A percentile compares a stretch with the other conserved stretches of the same genome.
These are phyloP conservation scores for Coemansia sp. DNA, from an alignment of 192 early-diverging fungal species.

Conservation along the genomic window DNA sequence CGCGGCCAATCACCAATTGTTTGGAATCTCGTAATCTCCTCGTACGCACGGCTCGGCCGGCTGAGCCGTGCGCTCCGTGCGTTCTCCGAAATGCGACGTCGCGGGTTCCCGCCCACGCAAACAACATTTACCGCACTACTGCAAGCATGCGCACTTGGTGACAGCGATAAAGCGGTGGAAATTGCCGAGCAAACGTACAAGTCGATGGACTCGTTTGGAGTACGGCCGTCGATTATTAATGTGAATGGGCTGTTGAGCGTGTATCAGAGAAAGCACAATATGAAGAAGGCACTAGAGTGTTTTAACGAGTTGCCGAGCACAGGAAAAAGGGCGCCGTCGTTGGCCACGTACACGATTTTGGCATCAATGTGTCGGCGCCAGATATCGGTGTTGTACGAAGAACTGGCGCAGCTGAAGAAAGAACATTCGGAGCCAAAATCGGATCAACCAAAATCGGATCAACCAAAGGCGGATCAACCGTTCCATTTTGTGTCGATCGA, in stretches of 20 bases:
- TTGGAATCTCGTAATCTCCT: constrained; percentile 53
- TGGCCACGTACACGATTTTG: constrained; percentile 46
- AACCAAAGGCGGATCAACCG: too few species aligned
- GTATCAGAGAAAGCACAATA: constrained; percentile 40
- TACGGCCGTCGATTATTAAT: constrained; percentile 34
- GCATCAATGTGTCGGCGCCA: constrained; percentile 38
- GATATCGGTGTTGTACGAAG: constrained; percentile 13
- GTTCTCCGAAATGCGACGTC: constrained; percentile 45
- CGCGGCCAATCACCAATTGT: constrained; percentile 34
- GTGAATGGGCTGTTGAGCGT: constrained; percentile 38
- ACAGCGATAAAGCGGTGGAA: constrained; percentile 25
- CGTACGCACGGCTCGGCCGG: constrained; percentile 39
- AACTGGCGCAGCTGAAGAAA: constrained; percentile 4
- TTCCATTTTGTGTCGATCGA: not conserved
- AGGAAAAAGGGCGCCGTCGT: constrained; percentile 31
- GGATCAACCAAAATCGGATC: too few species aligned
- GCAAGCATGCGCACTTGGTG: constrained; percentile 35
- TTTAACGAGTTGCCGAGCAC: constrained; percentile 28
- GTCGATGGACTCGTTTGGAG: constrained; percentile 10
- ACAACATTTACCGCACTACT: constrained; percentile 46
- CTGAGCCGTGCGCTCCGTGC: constrained; percentile 40
- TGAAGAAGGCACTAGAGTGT: constrained; percentile 12
- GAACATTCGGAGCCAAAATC: not conserved
- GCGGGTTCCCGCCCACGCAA: constrained; percentile 41
- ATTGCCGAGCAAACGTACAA: constrained; percentile 33